Evolutionary conservation across 106 monocot species (phyloP), one percentile per base, ranked within the genome.

Genomic region (Dioscorea zingiberensis): DNA sequence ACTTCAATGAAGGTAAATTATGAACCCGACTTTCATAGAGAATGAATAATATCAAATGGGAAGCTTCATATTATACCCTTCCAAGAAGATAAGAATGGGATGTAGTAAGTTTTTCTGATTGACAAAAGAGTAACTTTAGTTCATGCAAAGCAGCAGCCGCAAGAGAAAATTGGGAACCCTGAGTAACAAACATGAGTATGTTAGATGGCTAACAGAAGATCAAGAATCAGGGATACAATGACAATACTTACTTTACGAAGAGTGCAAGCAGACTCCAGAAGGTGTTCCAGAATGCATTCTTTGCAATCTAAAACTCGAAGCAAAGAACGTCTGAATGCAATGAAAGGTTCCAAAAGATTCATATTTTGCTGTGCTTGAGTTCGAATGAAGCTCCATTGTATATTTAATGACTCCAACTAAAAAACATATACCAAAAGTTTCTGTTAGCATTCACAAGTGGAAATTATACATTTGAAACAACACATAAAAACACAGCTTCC

Each of bases 81-180:
- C 77, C 83, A 67, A 82, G 77, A 26, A 83, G 71, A 78, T 76
- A 82, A 66, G 67, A 59, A 27, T 67, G 26, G 21, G 80, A 71
- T 54, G 68, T 60, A 68, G 74, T 61, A 17, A 64, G 55, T 58
- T 73, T 32, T 24, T 80, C 80, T 44, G 56, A 72, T 68, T 77
- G 79, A 69, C 49, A 63, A 74, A 72, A 78, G 7, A 98, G 84
- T 76, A 78, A 63, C 78, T 98, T 98, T 55, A 98, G 79, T 47
- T 98, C 97, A 65, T 93, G 85, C 76, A 98, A 76, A 78, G 89
- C 83, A 65, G 97, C 85, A 60, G 86, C 78, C 46, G 97, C 92
- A 32, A 84, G 68, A 66, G 97, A 98, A 69, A 86, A 89, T 65
- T 88, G 85, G 23, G 71, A 77, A 71, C 92, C 97, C 97, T 98